Evolutionary conservation across 2,329 filamentous ascomycete species (phyloP), one percentile per base, ranked within the genome.

Genomic region (Xylariaceae sp.): DNA sequence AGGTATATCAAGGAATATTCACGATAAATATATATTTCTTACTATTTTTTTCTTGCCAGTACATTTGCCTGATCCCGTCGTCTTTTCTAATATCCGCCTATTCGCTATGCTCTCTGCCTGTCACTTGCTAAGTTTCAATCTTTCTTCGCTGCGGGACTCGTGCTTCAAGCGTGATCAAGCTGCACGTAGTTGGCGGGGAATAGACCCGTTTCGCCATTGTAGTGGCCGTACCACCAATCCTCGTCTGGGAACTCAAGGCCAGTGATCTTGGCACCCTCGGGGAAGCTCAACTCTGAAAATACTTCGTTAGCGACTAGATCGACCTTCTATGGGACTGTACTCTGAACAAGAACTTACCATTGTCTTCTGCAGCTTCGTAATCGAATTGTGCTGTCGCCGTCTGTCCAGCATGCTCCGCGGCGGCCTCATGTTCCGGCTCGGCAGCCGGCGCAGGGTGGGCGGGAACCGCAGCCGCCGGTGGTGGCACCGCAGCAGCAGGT

Each of bases 151-250:
- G 42, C 17, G 9, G n/a, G n/a, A 62, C 61, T 70, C 65, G 72
- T 60, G 68, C 62, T 67, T 84, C 75, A 56, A 87, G 74, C 72
- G 8, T 62, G 55, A 44, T 62, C 61, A 34, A 60, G 61, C 55
- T 86, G 77, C 64, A 88, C 86, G 67, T 88, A 88, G 73, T 88
- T 88, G 71, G 86, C 82, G 10, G 86, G 86, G 84, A 99, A 99
- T 51, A 99, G 81, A 62, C 94, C 94, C 35, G 83, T 83, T 59
- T 87, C 83, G 54, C 92, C 92, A 30, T 86, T 81, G 74, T 88
- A 95, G 69, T 89, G 86, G 60, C 94, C 94, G 69, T 93, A 89
- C 94, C 94, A 99, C 94, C 94, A 99, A 72, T 99, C 94, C 66
- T 97, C 93, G 69, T 97, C 94, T 1, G 94, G 94, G 75, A 97